Conservation (phyloP, 2,329 filamentous ascomycete species). For the Colletotrichum theobromicola region DNA sequence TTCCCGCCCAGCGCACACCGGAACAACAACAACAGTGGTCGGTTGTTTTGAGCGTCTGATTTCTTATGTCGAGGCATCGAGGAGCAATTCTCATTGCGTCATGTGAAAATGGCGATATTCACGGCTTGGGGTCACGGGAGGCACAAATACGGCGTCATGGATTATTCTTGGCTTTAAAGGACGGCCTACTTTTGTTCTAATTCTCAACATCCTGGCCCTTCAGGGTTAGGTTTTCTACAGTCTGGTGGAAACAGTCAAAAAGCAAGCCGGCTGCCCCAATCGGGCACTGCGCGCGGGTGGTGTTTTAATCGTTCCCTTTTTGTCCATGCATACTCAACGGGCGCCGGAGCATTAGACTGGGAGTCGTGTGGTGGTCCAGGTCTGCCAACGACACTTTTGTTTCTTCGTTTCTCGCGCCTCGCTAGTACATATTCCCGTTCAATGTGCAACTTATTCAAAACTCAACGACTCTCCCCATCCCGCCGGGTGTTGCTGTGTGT, state of each 20-base stretch:
- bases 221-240: neutral
- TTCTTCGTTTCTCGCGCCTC: constrained; percentile 18
- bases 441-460: neutral
- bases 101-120: constrained; percentile 9
- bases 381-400: neutral
- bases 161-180: constrained; percentile 4
- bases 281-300: neutral
- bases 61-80: neutral
- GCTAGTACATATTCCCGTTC: constrained; percentile 17
- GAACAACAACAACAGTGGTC: constrained; percentile 3
- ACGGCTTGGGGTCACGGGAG: neutral
- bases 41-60: neutral
- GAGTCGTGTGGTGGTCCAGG: constrained; percentile 3
- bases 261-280: neutral
- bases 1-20: constrained; percentile 45
- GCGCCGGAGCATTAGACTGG: constrained; percentile 21
- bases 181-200: constrained; percentile 11
- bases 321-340: neutral
- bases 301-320: neutral
- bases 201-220: neutral
- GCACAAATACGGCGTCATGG: constrained; percentile 16
- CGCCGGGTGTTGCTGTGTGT: neutral
- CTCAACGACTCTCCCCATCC: neutral
- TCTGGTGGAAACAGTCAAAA: neutral
- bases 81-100: neutral